Evolutionary conservation across 768 basidiomycete genomes (phyloP), one percentile per base, ranked within the genome.

Genomic region (Panaeolus papilionaceus): DNA sequence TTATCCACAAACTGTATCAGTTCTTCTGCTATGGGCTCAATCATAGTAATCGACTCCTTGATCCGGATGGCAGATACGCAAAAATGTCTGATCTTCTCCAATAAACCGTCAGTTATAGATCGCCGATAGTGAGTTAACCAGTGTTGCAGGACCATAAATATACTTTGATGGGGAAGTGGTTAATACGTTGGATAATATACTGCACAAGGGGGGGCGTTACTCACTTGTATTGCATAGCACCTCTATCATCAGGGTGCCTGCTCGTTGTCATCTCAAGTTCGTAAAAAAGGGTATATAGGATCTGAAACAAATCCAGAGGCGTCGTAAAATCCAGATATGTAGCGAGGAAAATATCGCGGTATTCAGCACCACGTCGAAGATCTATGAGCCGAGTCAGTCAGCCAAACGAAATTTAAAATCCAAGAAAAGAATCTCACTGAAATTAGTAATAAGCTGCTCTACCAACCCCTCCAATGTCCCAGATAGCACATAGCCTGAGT

Each of bases 401-500:
- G 12, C 33, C 12, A 61, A 63, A 33, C 7, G 23, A 51, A n/a
- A n/a, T n/a, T n/a, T n/a, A n/a, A n/a, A n/a, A n/a, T n/a, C n/a
- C n/a, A n/a, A n/a, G n/a, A n/a, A n/a, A n/a, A n/a, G n/a, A n/a
- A n/a, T n/a, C 78, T 75, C 61, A 80, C 79, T 78, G 67, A 78
- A 79, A 64, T 77, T 73, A 26, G 71, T 72, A 62, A 82, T 80
- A 61, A 84, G 67, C 28, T 78, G 76, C 16, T 84, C 79, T 3
- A 84, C 74, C 28, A 84, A 68, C 11, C 82, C 84, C 68, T 82
- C 80, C 63, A 86, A 65, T 12, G 81, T 85, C 6, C 81, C 84
- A 10, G 81, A 77, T 18, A 70, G 70, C 3, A 85, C 79, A 3
- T 71, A 66, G 7, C 80, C 81, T 0, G 54, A 58, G 16, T 28